phyloP scores from a whole-genome alignment of 2,329 filamentous ascomycete species.

The Didymella sp. region DNA sequence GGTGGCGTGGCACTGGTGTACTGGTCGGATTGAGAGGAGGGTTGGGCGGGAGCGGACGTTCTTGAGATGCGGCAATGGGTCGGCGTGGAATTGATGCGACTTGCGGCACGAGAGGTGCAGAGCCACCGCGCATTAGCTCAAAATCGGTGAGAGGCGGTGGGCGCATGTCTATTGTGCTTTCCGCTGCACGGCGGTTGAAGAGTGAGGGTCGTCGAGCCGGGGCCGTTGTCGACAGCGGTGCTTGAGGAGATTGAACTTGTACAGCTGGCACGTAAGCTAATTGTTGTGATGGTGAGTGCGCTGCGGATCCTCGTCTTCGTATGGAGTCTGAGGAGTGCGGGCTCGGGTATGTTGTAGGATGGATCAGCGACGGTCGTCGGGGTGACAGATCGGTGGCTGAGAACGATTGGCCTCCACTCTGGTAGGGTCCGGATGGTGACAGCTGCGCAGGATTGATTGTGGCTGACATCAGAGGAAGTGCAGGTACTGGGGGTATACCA shows the following conservation, averaged over 20 bases:
- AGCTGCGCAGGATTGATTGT: conserved; percentile 30
- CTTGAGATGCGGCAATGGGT: not conserved
- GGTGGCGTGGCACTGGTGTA: conserved; percentile 5
- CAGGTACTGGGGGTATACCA: conserved; percentile 13
- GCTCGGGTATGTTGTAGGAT: conserved; percentile 45
- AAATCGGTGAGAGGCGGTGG: conserved; percentile 30
- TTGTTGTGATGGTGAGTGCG: conserved; percentile 20
- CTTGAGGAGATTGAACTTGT: conserved; percentile 8
- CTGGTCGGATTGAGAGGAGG: conserved; percentile 10
- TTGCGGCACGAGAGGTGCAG: conserved; percentile 25
- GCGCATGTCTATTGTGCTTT: conserved; percentile 32
- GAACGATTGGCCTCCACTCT: conserved; percentile 27
- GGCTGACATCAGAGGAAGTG: conserved; percentile 35
- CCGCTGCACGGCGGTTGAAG: conserved; percentile 24
- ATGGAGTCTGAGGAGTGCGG: conserved; percentile 31
- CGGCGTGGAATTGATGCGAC: conserved; percentile 19
- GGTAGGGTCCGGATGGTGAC: conserved; percentile 29
- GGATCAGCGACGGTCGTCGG: conserved; percentile 41
- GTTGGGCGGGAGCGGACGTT: conserved; percentile 12
- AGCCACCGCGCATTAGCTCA: conserved; percentile 31
- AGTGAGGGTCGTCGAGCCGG: conserved; percentile 23
- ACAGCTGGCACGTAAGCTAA: conserved; percentile 2
- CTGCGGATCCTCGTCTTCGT: conserved; percentile 38
- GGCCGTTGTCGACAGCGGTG: not conserved
- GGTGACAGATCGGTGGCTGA: conserved; percentile 37